Conservation (phyloP, 106 monocot species). For the Iris macrosiphon region DNA sequence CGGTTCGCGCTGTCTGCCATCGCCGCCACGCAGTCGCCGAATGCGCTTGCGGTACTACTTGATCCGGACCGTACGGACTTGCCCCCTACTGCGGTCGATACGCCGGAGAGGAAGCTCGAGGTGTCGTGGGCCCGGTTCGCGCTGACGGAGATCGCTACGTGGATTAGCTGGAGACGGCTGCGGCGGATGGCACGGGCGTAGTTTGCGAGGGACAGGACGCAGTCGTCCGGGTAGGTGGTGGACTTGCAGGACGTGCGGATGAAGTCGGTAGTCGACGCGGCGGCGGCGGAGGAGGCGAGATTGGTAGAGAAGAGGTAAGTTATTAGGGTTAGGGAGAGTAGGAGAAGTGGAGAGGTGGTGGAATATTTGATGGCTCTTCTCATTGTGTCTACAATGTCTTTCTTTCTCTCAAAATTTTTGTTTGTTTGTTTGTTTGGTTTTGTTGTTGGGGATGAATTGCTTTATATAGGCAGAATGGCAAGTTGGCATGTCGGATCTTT, state of each 20-base stretch:
- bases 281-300: too few relatives aligned
- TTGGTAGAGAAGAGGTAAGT: too few relatives aligned
- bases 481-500: too few relatives aligned
- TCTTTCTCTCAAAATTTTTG: too few relatives aligned
- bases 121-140: constrained; percentile 12
- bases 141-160: constrained; percentile 19
- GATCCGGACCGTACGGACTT: too few relatives aligned
- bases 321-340: too few relatives aligned
- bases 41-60: constrained; percentile 27
- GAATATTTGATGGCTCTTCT: too few relatives aligned
- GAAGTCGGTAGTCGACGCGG: constrained; percentile 14
- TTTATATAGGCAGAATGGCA: too few relatives aligned
- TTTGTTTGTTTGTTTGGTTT: too few relatives aligned
- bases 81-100: not conserved
- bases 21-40: constrained; percentile 49
- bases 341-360: too few relatives aligned
- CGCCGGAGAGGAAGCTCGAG: not conserved
- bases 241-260: constrained; percentile 31
- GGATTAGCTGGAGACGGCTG: constrained; percentile 15
- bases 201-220: constrained; percentile 30
- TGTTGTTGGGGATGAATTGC: too few relatives aligned
- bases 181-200: constrained; percentile 11
- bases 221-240: constrained; percentile 53
- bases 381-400: too few relatives aligned
- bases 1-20: constrained; percentile 29